phyloP scores from a whole-genome alignment of 1,284 basidiomycete species.

The Naganishia cerealis region DNA sequence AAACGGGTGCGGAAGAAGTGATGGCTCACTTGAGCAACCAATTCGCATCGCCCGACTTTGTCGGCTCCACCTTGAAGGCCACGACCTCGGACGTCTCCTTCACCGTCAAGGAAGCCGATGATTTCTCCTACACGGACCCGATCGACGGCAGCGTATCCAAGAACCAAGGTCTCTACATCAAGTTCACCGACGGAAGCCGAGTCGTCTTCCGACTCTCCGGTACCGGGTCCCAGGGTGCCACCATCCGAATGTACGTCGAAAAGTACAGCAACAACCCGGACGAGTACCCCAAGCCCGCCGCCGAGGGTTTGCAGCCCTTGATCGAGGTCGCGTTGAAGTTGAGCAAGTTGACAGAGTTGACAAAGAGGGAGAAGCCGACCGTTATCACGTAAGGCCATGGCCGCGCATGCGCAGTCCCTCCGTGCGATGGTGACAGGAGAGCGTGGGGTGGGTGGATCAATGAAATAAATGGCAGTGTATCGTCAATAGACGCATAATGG shows the following conservation, averaged over 20 bases:
- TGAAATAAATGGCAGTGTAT: too few relatives aligned
- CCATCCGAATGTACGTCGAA: slow-evolving; percentile 86
- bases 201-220: slow-evolving; percentile 95
- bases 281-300: slow-evolving; percentile 75
- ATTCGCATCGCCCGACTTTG: slow-evolving; percentile 68
- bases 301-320: slow-evolving; percentile 86
- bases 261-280: slow-evolving; percentile 80
- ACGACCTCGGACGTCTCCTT: slow-evolving; percentile 68
- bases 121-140: slow-evolving; percentile 96
- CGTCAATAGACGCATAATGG: too few relatives aligned
- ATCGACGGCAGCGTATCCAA: slow-evolving; percentile 90
- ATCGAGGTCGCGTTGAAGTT: slow-evolving; percentile 89
- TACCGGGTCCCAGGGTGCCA: slow-evolving; percentile 92
- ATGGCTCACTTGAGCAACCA: slow-evolving; percentile 74
- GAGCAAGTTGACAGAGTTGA: slow-evolving; percentile 79
- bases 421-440: too few relatives aligned
- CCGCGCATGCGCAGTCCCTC: background rate
- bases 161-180: slow-evolving; percentile 93
- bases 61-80: slow-evolving; percentile 65
- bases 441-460: too few relatives aligned
- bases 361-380: slow-evolving; percentile 84
- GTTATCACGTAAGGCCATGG: slow-evolving; percentile 79
- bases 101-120: slow-evolving; percentile 73
- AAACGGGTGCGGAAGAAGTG: slow-evolving; percentile 82
- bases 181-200: slow-evolving; percentile 84